phyloP scores from a whole-genome alignment of 495 filamentous ascomycete genomes.

The Oleoguttula mirabilis region DNA sequence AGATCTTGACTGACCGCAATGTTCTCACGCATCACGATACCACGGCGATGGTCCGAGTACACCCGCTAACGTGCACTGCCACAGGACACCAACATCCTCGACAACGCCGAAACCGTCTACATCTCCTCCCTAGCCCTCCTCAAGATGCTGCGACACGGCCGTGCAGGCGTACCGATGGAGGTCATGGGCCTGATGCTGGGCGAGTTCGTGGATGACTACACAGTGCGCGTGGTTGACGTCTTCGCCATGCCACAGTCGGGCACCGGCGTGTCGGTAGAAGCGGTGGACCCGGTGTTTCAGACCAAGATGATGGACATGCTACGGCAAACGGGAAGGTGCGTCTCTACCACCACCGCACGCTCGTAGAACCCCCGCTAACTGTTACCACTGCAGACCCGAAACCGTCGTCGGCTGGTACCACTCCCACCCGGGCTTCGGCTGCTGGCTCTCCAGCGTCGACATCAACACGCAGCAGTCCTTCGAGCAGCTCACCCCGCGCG shows the following conservation, averaged over 20 bases:
- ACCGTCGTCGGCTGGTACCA: slow-evolving; percentile 99
- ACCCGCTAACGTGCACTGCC: neutral
- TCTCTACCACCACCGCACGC: slow-evolving; percentile 2
- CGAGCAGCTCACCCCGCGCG: slow-evolving; percentile 90
- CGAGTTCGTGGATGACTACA: slow-evolving; percentile 98
- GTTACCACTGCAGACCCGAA: slow-evolving; percentile 53
- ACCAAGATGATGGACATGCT: slow-evolving; percentile 99
- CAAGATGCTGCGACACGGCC: slow-evolving; percentile 96
- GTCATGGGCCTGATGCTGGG: slow-evolving; percentile 99
- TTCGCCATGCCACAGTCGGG: slow-evolving; percentile 99
- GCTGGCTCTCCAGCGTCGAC: slow-evolving; percentile 97
- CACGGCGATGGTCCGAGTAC: too few species aligned
- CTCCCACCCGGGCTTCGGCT: slow-evolving; percentile 96
- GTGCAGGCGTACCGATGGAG: slow-evolving; percentile 98
- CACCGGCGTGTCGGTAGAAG: slow-evolving; percentile 95
- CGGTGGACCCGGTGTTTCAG: slow-evolving; percentile 96
- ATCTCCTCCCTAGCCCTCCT: slow-evolving; percentile 94
- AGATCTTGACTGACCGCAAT: too few species aligned
- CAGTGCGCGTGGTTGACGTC: slow-evolving; percentile 91
- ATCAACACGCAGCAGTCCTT: slow-evolving; percentile 99
- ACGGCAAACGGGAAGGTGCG: slow-evolving; percentile 86
- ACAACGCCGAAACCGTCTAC: slow-evolving; percentile 99
- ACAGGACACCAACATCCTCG: slow-evolving; percentile 82
- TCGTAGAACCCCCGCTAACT: slow-evolving; percentile 1
- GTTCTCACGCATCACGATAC: too few species aligned